phyloP scores from a whole-genome alignment of 176 grass and related monocot genomes.

The Melocanna baccifera region DNA sequence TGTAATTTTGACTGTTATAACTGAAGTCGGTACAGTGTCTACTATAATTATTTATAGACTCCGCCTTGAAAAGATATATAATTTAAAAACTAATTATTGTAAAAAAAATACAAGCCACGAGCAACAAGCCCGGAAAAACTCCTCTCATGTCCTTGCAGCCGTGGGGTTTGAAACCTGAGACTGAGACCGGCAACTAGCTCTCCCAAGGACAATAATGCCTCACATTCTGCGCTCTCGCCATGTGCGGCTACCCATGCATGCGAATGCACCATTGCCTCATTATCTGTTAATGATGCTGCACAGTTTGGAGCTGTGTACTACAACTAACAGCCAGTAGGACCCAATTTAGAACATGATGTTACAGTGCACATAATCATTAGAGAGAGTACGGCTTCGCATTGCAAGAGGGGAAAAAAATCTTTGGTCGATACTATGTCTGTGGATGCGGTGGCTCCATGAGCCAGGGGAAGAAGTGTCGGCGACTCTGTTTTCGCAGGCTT shows the following conservation, averaged over 20 bases:
- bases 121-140: no score
- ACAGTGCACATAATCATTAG: slow-evolving; percentile 8
- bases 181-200: background rate
- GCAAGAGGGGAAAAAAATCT: background rate
- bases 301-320: background rate
- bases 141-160: background rate
- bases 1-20: no score
- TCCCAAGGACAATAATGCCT: slow-evolving; percentile 23
- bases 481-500: slow-evolving; percentile 19
- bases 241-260: slow-evolving; percentile 12
- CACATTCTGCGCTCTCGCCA: slow-evolving; percentile 20
- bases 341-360: background rate
- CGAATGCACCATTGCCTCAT: slow-evolving; percentile 13
- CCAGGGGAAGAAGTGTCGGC: slow-evolving; percentile 21
- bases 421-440: background rate
- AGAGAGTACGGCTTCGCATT: background rate
- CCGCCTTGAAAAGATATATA: no score
- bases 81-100: no score
- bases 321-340: background rate
- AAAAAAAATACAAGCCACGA: no score
- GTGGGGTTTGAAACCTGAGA: slow-evolving; percentile 25
- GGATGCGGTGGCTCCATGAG: background rate
- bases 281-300: slow-evolving; percentile 32
- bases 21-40: no score
- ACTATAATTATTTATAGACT: no score